Evolutionary conservation across 176 grass and related monocot genomes (phyloP), one percentile per base, ranked within the genome.

Genomic region (Cenchrus americanus): DNA sequence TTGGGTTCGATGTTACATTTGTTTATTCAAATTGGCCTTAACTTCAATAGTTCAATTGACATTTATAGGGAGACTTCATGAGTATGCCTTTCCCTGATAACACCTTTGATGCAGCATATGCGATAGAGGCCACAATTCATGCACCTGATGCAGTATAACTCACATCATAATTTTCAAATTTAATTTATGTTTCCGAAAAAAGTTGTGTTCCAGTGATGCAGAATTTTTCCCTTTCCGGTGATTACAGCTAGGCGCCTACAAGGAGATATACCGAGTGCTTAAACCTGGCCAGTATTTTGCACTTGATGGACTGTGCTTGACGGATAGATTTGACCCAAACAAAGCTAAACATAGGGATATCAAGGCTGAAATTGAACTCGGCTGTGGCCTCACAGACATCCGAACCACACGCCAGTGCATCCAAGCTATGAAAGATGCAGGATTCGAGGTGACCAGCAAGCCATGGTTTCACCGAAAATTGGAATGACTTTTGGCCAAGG

Each of bases 11-110:
- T 30, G 44, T 62, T 61, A 5, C 64, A 11, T 21, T 23, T 10
- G 15, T 47, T 47, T 47, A 47, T 47, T 47, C 44, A 9, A 47
- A 47, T 10, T 6, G 44, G 5, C 8, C 44, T 47, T 47, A 47
- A 30, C 27, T 30, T 30, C 27, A 30, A 30, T 30, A 47, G 1
- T 47, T 9, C 9, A 47, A 47, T 11, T 27, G 14, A 24, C 37
- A 67, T 73, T n/a, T 65, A 21, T 80, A 96, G 94, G 91, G 72
- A 11, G 94, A 96, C 76, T 96, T 93, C 88, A 96, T 91, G 92
- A 78, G 91, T 37, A 94, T 91, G 81, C 87, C 89, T 49, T 80
- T 94, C 61, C 34, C 77, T 87, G 87, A 91, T 44, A 66, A 79
- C 60, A 83, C 84, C 65, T 94, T 82, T 78, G 86, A 91, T 70